A percentile compares a stretch with the other conserved stretches of the same genome.
Evolutionary conservation across 345 rosid genomes (phyloP).

Genomic region (Mangifera indica): DNA sequence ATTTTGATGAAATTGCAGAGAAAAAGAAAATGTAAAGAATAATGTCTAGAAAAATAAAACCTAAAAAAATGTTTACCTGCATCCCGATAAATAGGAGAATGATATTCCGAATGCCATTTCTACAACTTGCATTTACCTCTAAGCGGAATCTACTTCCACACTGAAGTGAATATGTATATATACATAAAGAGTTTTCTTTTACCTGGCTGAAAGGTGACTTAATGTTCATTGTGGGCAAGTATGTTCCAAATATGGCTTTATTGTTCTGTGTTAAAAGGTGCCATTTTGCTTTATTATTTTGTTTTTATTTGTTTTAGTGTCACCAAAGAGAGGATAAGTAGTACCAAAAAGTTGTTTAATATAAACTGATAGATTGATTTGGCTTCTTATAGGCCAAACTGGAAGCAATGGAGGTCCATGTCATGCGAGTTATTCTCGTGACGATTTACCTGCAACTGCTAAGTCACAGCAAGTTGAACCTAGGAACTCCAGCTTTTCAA

Average conservation of each 20-base stretch:
- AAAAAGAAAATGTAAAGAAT: background rate
- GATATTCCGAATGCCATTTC: background rate
- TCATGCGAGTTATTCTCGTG: conserved; percentile 16
- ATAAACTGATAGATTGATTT: conserved; percentile 14
- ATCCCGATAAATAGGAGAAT: background rate
- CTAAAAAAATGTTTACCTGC: background rate
- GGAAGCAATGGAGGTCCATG: conserved; percentile 12
- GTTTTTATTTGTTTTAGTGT: background rate
- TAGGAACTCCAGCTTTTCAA: conserved; percentile 13
- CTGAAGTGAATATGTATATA: background rate
- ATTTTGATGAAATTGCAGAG: background rate
- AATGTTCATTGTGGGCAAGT: background rate
- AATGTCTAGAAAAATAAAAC: conserved; percentile 2
- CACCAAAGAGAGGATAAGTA: background rate
- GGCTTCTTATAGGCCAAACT: conserved; percentile 26
- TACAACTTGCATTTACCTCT: background rate
- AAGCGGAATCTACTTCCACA: background rate
- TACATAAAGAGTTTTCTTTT: background rate
- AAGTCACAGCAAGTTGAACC: conserved; percentile 25
- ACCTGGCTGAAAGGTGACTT: background rate
- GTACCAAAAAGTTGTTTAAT: background rate
- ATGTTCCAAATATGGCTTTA: background rate
- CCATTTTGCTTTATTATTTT: background rate
- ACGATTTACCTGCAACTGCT: conserved; percentile 17
- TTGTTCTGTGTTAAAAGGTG: background rate